These are phyloP conservation scores for Nyssa sinensis DNA, from an alignment of 148 eudicot genomes.

Conservation along the genomic window DNA sequence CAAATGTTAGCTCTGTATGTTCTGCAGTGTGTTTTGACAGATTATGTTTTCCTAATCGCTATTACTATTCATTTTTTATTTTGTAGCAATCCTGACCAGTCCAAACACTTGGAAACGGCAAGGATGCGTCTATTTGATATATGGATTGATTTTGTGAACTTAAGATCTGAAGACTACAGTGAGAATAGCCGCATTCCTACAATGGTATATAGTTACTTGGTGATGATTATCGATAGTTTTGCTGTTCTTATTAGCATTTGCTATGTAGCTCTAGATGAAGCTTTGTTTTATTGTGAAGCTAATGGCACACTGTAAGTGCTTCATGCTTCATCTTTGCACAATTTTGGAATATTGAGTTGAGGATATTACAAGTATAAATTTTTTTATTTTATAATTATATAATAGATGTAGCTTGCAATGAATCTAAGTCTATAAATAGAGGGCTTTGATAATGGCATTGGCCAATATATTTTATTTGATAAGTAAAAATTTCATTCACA, in stretches of 20 bases:
- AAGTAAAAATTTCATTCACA: too few relatives aligned
- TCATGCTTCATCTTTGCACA: neutral
- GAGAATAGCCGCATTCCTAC: constrained; percentile 96
- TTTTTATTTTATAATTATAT: too few relatives aligned
- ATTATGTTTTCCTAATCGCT: neutral
- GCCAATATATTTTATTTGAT: neutral
- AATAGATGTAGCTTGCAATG: neutral
- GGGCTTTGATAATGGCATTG: neutral
- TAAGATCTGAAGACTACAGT: constrained; percentile 88
- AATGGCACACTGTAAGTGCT: neutral
- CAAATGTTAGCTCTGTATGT: constrained; percentile 6
- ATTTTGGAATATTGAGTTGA: neutral
- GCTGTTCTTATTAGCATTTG: neutral
- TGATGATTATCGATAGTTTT: constrained; percentile 6
- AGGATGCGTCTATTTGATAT: constrained; percentile 82
- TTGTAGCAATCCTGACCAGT: constrained; percentile 96
- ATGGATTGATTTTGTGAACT: constrained; percentile 91
- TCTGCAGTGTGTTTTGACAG: neutral
- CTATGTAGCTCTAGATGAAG: neutral
- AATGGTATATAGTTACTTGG: constrained; percentile 56
- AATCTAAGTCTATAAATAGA: neutral
- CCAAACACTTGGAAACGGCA: constrained; percentile 98
- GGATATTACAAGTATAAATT: neutral
- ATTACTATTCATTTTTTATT: constrained; percentile 8
- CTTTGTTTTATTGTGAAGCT: neutral